Base-by-base conservation (phyloP, 2,329 filamentous ascomycete genomes). In the Diplocarpon rosae region DNA sequence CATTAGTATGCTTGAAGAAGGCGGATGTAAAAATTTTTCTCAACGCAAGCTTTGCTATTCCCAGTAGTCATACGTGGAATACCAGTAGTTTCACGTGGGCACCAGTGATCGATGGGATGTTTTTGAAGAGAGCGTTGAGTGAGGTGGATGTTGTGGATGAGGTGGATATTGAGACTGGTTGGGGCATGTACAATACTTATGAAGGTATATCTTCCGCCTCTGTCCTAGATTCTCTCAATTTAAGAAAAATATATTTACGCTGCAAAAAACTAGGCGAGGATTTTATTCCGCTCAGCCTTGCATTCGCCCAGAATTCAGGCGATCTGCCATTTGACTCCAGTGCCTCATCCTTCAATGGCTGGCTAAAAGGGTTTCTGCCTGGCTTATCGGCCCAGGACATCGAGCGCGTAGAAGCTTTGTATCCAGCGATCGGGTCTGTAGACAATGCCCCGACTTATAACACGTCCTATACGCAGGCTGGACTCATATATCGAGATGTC, bases 151-250 rank as follows among this genome's bases (percentile, higher is more conserved):
- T 51, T 3, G 59, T 76, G 8, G 60, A 62, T 0, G 40, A 51
- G 3, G 59, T 76, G 8, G 69, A 73, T 42, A 66, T 67, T 2
- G 65, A 71, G 1, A 57, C 62, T 8, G 66, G 69, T 0, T 72
- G 71, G 50, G 66, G 68, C n/a, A 73, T 71, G 65, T 80, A 79
- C 58, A 81, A 81, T 56, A 67, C 71, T 0, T 72, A 78, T 54
- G 77, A 81, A 56, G 56, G 56, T 52, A 33, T 29, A 27, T 10
- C 6, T 24, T 24, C 20, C 7, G 20, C 7, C 20, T 24, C 7
- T 24, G 4, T 24, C 20, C 20, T 24, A 24, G 20, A 7, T 24
- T 24, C 20, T 7, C 20, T 3, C 4, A 24, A 4, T 24, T 4
- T 7, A 4, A 24, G 20, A 24, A 7, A 24, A 24, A 24, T 24